Conservation (phyloP, 345 rosid genomes). For the Citrus medica region DNA sequence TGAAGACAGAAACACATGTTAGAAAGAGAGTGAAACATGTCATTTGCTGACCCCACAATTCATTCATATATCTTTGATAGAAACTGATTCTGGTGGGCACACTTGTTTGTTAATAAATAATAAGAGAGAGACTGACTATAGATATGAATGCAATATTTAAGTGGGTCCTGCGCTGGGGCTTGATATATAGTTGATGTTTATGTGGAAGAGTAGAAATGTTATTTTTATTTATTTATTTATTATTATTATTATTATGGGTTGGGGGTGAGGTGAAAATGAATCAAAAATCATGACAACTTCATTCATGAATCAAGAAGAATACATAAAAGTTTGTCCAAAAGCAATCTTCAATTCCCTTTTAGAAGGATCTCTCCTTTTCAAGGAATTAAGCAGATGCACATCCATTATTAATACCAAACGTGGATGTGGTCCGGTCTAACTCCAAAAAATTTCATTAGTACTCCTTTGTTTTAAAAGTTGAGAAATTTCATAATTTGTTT, state of each 20-base stretch:
- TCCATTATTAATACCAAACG: slow-evolving; percentile 5
- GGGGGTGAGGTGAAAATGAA: background rate
- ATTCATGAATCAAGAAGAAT: background rate
- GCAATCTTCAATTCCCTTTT: background rate
- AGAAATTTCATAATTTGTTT: too few species aligned
- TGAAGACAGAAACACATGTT: slow-evolving; percentile 28
- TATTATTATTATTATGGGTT: background rate
- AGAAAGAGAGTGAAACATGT: slow-evolving; percentile 4
- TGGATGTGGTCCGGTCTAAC: too few species aligned
- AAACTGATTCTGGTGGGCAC: slow-evolving; percentile 22
- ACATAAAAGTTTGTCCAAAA: slow-evolving; percentile 4
- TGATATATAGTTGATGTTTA: background rate
- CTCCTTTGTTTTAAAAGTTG: too few species aligned
- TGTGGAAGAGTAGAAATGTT: background rate
- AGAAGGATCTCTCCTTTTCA: slow-evolving; percentile 25
- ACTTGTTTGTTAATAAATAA: background rate
- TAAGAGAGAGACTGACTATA: background rate
- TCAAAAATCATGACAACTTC: slow-evolving; percentile 1
- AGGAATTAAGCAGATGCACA: slow-evolving; percentile 14
- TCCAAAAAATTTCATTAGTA: too few species aligned
- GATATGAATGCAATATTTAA: too few species aligned
- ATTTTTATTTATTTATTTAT: background rate
- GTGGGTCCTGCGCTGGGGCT: too few species aligned
- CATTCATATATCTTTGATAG: background rate
- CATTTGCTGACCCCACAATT: background rate